Base-by-base conservation (phyloP, 108 stramenopile genomes). In the Stephanodiscus minutulus region DNA sequence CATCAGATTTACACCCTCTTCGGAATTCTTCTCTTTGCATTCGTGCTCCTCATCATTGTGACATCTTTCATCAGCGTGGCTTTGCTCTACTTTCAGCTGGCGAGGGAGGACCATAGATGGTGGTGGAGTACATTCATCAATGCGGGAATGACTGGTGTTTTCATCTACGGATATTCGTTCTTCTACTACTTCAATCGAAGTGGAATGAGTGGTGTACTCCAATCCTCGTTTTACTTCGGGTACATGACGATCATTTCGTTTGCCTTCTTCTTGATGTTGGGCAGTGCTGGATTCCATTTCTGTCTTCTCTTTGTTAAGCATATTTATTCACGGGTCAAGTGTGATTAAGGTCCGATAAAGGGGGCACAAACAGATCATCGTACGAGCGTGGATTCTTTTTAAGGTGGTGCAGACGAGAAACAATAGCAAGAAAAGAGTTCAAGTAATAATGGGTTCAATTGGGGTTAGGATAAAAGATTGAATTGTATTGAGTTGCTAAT, bases 1-100 rank as follows among this genome's bases (percentile, higher is more conserved):
- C 98, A 99, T 71, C 93, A 97, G 81, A 94, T 98, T 59, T 99
- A 99, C 94, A 97, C 97, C 22, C 86, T 99, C 12, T 99, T 98
- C 74, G 98, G 98, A 39, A 98, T 99, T 62, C 91, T 99, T 43
- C 78, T 97, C 65, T 78, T 98, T 43, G 97, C 97, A 7, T 98
- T 98, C 81, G 33, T 90, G 47, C 87, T 99, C 49, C 83, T 99
- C 60, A 73, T 95, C 15, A 89, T 96, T 48, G 97, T 95, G n/a
- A 90, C 88, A 9, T 90, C 92, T 11, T 94, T 94, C 86, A 97
- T 97, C 71, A 95, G 93, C 25, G 92, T 99, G 47, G 94, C 97
- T 12, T 73, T 98, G 67, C 72, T 97, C 18, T 99, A 99, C 90
- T 98, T 98, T 85, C 98, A 99, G 86, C 79, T 99, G 62, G 96